These are phyloP conservation scores for Didymella keratinophila DNA, from an alignment of 2,329 filamentous ascomycete genomes.

Conservation along the genomic window DNA sequence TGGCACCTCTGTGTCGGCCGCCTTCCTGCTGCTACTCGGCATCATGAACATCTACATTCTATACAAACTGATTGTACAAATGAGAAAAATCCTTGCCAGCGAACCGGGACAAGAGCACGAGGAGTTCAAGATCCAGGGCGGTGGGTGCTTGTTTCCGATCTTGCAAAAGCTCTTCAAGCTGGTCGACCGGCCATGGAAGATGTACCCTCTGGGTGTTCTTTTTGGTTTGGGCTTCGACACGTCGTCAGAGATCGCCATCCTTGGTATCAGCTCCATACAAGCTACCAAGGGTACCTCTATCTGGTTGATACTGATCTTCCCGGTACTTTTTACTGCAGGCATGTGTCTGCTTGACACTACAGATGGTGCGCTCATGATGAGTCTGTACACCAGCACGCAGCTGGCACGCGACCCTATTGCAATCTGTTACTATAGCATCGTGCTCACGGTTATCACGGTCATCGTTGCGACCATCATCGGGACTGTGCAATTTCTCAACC, in stretches of 20 bases:
- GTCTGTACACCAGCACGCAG: conserved; percentile 81
- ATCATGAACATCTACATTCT: conserved; percentile 87
- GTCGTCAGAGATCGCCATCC: conserved; percentile 87
- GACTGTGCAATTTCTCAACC: conserved; percentile 79
- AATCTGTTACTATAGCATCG: conserved; percentile 91
- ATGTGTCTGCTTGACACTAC: conserved; percentile 96
- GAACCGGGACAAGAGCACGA: conserved; percentile 57
- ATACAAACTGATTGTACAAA: conserved; percentile 74
- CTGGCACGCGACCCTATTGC: conserved; percentile 84
- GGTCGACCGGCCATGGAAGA: conserved; percentile 83
- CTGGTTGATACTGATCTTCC: conserved; percentile 94
- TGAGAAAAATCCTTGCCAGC: conserved; percentile 67
- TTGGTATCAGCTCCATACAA: conserved; percentile 89
- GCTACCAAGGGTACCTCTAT: conserved; percentile 85
- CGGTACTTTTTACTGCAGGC: conserved; percentile 86
- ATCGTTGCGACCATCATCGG: conserved; percentile 86
- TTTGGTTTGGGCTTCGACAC: conserved; percentile 95
- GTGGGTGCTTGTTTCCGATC: conserved; percentile 74
- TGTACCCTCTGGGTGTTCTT: conserved; percentile 88
- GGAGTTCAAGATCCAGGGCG: conserved; percentile 75
- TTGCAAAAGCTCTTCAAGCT: conserved; percentile 80
- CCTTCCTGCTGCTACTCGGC: conserved; percentile 82
- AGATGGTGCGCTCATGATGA: conserved; percentile 95
- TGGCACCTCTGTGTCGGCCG: conserved; percentile 84
- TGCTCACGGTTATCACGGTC: conserved; percentile 84